Conservation (phyloP, 345 rosid genomes). For the Odontarrhena argentea region DNA sequence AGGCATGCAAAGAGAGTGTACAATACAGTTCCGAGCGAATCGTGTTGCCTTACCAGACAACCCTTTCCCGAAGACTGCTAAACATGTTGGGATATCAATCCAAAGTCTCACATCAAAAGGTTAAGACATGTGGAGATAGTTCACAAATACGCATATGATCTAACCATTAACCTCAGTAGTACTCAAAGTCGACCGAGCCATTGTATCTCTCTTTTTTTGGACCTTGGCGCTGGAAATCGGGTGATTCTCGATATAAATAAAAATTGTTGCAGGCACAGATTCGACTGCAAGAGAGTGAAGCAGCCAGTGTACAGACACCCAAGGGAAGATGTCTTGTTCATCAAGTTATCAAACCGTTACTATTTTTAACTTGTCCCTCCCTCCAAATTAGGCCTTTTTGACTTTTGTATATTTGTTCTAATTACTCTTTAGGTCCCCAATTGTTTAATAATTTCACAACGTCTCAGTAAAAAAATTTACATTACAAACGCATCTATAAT, state of each 20-base stretch:
- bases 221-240: constrained; percentile 93
- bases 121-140: constrained; percentile 89
- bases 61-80: constrained; percentile 45
- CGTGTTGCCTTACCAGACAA: constrained; percentile 58
- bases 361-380: not conserved
- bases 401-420: not conserved
- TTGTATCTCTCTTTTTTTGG: constrained; percentile 86
- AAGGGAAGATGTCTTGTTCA: constrained; percentile 99
- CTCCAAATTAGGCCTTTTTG: constrained; percentile 1
- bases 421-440: not conserved
- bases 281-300: constrained; percentile 94
- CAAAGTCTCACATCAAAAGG: too few relatives aligned
- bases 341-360: constrained; percentile 52
- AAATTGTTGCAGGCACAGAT: constrained; percentile 64
- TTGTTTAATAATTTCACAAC: not conserved
- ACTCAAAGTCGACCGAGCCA: constrained; percentile 89
- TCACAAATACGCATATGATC: constrained; percentile 74
- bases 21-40: constrained; percentile 66
- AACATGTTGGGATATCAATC: not conserved
- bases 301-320: constrained; percentile 95
- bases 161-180: constrained; percentile 63
- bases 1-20: constrained; percentile 73
- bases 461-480: not conserved
- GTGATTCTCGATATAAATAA: constrained; percentile 41
- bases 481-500: not conserved